phyloP scores from a whole-genome alignment of 768 basidiomycete species.

The Saitozyma sp. region DNA sequence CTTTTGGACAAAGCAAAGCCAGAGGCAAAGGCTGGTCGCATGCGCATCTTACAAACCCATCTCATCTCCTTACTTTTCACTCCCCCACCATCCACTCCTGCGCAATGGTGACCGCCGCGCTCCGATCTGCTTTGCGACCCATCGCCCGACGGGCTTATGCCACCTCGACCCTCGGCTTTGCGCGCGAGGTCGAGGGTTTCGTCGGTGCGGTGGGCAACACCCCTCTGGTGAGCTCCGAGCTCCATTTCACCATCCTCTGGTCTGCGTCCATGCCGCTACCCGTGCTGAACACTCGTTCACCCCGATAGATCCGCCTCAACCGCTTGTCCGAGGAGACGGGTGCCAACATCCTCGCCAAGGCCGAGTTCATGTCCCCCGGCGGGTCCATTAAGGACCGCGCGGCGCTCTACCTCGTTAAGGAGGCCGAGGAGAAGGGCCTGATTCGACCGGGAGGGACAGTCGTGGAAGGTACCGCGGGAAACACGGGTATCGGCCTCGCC shows the following conservation, averaged over 20 bases:
- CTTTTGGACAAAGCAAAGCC: too few species aligned
- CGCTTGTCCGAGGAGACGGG: slow-evolving; percentile 78
- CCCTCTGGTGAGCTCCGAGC: slow-evolving; percentile 66
- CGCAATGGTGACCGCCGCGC: not conserved
- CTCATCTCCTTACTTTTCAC: too few species aligned
- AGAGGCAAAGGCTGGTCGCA: too few species aligned
- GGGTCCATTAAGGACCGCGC: slow-evolving; percentile 98
- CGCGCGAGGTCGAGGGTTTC: slow-evolving; percentile 64
- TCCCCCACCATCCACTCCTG: too few species aligned
- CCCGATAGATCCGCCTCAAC: slow-evolving; percentile 74
- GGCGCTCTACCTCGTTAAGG: slow-evolving; percentile 78
- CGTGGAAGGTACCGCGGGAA: slow-evolving; percentile 96
- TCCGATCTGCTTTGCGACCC: slow-evolving; percentile 22
- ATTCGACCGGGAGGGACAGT: slow-evolving; percentile 92
- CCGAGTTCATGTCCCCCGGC: slow-evolving; percentile 97
- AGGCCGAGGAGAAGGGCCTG: slow-evolving; percentile 85
- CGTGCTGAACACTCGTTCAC: not conserved
- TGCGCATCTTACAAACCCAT: too few species aligned
- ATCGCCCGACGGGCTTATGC: slow-evolving; percentile 31
- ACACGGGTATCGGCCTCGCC: slow-evolving; percentile 91
- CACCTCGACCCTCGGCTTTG: slow-evolving; percentile 37
- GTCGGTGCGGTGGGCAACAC: slow-evolving; percentile 89
- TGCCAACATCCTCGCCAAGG: slow-evolving; percentile 84
- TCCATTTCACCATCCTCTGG: not conserved
- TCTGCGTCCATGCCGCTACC: not conserved